phyloP scores from a whole-genome alignment of 148 eudicot genomes.

The Selenicereus undatus region DNA sequence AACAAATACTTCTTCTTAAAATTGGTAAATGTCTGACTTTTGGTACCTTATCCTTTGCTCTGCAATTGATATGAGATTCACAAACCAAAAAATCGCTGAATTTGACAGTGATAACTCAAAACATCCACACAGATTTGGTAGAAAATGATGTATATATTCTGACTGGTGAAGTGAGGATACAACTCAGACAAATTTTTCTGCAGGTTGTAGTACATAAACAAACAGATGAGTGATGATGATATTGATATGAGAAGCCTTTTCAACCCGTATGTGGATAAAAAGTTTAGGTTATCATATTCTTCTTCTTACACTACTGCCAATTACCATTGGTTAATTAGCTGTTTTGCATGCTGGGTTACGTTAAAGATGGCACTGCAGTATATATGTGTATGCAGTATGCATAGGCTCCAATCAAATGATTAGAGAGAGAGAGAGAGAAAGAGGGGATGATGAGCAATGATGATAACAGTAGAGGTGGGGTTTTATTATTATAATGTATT shows the following conservation, averaged over 20 bases:
- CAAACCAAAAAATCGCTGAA: background rate
- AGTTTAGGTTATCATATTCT: background rate
- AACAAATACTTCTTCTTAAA: too few species aligned
- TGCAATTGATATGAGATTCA: background rate
- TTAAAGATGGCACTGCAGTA: background rate
- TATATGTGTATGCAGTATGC: constrained; percentile 10
- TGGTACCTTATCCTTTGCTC: background rate
- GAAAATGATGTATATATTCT: background rate
- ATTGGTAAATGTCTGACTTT: background rate
- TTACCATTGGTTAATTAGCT: constrained; percentile 25
- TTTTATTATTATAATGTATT: background rate
- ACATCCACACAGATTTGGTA: background rate
- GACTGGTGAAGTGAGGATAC: background rate
- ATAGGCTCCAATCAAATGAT: constrained; percentile 37
- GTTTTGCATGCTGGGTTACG: constrained; percentile 9
- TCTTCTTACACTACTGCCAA: background rate
- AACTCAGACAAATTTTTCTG: constrained; percentile 12
- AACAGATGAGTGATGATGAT: background rate
- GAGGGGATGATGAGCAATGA: background rate
- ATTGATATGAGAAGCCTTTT: constrained; percentile 13
- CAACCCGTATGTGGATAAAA: background rate
- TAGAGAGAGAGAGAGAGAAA: constrained; percentile 21
- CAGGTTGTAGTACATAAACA: constrained; percentile 25
- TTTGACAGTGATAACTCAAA: constrained; percentile 27
- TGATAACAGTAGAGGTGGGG: background rate